Evolutionary conservation across 2,329 filamentous ascomycete genomes (phyloP).

Genomic region (Alternaria burnsii): DNA sequence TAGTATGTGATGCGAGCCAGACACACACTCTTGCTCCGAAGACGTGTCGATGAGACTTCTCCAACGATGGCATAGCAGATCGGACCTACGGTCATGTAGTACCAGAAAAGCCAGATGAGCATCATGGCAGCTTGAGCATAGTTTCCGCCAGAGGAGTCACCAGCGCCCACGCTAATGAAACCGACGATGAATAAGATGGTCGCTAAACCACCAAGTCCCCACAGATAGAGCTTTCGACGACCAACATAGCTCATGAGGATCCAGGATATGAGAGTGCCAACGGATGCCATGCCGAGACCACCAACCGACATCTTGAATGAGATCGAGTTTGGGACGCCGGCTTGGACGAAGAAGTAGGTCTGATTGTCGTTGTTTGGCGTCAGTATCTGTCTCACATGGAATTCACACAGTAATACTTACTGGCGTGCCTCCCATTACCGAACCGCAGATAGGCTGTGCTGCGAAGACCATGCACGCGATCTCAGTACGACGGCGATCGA

Average conservation of each 20-base stretch:
- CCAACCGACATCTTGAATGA: conserved; percentile 58
- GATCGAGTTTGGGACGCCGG: conserved; percentile 50
- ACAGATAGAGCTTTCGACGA: conserved; percentile 76
- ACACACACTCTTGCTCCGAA: conserved; percentile 88
- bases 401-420: background rate
- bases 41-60: conserved; percentile 79
- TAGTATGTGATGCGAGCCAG: conserved; percentile 77
- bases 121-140: conserved; percentile 34
- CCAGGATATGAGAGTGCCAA: conserved; percentile 77
- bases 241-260: conserved; percentile 78
- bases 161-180: conserved; percentile 59
- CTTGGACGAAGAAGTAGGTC: conserved; percentile 56
- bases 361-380: background rate
- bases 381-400: background rate
- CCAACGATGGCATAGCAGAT: conserved; percentile 86
- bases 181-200: conserved; percentile 80
- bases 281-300: conserved; percentile 63
- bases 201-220: conserved; percentile 67
- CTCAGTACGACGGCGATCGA: conserved; percentile 71
- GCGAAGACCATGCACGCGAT: conserved; percentile 64
- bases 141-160: conserved; percentile 53
- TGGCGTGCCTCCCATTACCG: conserved; percentile 26
- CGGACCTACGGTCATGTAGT: conserved; percentile 84
- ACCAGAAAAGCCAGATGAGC: conserved; percentile 65
- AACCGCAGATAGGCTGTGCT: conserved; percentile 48